Conservation (phyloP, 2,329 filamentous ascomycete species). For the Nothophaeocryptopus gaeumannii region DNA sequence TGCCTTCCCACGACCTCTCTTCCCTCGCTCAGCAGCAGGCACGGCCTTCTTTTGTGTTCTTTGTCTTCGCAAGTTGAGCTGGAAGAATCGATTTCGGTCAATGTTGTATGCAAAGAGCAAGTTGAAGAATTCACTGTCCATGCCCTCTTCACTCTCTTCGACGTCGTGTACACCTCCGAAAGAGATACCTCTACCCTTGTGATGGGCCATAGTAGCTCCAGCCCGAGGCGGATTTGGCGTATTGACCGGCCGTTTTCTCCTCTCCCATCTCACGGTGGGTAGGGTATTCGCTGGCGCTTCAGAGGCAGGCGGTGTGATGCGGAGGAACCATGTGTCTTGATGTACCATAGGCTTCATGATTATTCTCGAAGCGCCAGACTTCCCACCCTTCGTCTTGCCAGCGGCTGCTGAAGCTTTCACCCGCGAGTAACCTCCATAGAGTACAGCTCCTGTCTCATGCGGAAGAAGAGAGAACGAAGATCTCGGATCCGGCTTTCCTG, state of each 20-base stretch:
- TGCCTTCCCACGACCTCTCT: slow-evolving; percentile 75
- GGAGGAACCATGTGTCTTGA: slow-evolving; percentile 90
- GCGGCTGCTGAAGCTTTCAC: slow-evolving; percentile 64
- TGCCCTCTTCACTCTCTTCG: slow-evolving; percentile 62
- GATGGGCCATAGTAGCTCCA: slow-evolving; percentile 88
- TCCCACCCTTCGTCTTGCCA: slow-evolving; percentile 63
- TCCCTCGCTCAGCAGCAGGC: slow-evolving; percentile 53
- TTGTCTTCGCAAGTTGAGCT: slow-evolving; percentile 71
- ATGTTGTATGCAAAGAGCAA: slow-evolving; percentile 89
- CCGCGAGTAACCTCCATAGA: slow-evolving; percentile 91
- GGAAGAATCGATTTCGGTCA: slow-evolving; percentile 93
- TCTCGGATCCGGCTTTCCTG: slow-evolving; percentile 79
- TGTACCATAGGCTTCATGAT: slow-evolving; percentile 84
- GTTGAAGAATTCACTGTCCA: slow-evolving; percentile 97
- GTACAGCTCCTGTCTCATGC: slow-evolving; percentile 81
- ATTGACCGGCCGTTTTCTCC: slow-evolving; percentile 87
- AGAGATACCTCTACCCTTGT: slow-evolving; percentile 86
- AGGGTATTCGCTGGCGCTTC: slow-evolving; percentile 65
- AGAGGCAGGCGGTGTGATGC: slow-evolving; percentile 68
- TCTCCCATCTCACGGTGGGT: slow-evolving; percentile 84
- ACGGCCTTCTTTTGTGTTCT: slow-evolving; percentile 54
- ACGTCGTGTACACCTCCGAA: slow-evolving; percentile 82
- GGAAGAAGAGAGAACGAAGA: slow-evolving; percentile 91
- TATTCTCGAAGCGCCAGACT: slow-evolving; percentile 61
- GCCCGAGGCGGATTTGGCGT: slow-evolving; percentile 78